These are phyloP conservation scores for Trebouxiophyceae sp. DNA, from an alignment of 163 green algal genomes.

Conservation along the genomic window DNA sequence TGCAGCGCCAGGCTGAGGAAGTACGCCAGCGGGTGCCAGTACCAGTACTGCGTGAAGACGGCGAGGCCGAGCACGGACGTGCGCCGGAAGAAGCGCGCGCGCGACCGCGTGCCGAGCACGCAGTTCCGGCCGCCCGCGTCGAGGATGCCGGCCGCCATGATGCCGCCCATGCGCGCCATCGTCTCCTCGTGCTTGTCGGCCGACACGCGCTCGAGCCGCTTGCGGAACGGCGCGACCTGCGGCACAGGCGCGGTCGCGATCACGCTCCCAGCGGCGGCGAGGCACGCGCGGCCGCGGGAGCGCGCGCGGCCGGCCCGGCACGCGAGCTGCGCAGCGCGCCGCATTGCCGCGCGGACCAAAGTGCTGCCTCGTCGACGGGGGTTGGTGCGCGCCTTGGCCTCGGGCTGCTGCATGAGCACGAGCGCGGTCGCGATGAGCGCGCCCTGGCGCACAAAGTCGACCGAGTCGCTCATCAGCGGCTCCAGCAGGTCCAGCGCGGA, in stretches of 20 bases:
- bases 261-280: too few species aligned
- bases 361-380: too few species aligned
- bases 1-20: slow-evolving; percentile 81
- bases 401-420: slow-evolving; percentile 87
- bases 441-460: slow-evolving; percentile 94
- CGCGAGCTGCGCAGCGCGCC: too few species aligned
- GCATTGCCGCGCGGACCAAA: too few species aligned
- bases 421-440: slow-evolving; percentile 87
- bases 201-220: slow-evolving; percentile 77
- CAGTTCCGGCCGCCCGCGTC: slow-evolving; percentile 87
- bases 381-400: slow-evolving; percentile 50
- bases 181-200: slow-evolving; percentile 92
- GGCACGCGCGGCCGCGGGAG: too few species aligned
- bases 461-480: slow-evolving; percentile 74
- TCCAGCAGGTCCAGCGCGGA: slow-evolving; percentile 85
- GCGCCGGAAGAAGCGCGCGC: slow-evolving; percentile 37
- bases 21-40: slow-evolving; percentile 84
- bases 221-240: slow-evolving; percentile 62
- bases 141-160: slow-evolving; percentile 86
- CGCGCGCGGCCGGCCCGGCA: too few species aligned
- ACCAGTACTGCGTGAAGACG: slow-evolving; percentile 97
- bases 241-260: not conserved
- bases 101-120: slow-evolving; percentile 58
- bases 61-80: slow-evolving; percentile 83
- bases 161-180: slow-evolving; percentile 82